Percentiles rank a stretch among this genome's conserved stretches.
Evolutionary conservation across 2,329 filamentous ascomycete species (phyloP).

Genomic region (Trematosphaeria pertusa): DNA sequence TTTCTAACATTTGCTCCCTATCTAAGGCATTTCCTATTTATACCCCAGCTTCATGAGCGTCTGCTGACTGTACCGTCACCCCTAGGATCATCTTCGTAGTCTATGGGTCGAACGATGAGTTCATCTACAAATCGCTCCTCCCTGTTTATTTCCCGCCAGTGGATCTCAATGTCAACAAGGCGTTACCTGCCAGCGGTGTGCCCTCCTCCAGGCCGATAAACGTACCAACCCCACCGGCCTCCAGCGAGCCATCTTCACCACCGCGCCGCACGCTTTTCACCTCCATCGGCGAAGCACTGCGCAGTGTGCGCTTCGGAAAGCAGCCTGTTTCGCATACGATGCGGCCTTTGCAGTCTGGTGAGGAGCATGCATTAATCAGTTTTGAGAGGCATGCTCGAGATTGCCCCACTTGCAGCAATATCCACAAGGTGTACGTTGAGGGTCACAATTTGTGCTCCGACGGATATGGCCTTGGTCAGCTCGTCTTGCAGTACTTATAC

Average conservation of each 20-base stretch:
- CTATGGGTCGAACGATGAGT: conserved; percentile 37
- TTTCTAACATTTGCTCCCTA: too few relatives aligned
- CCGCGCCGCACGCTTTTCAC: conserved; percentile 22
- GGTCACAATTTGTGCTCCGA: conserved; percentile 25
- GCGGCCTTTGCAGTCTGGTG: conserved; percentile 11
- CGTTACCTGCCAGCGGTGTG: conserved; percentile 6
- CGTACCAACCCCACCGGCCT: neutral
- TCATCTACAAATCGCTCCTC: conserved; percentile 39
- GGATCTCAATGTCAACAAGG: conserved; percentile 20
- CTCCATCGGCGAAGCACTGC: conserved; percentile 31
- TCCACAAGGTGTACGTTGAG: conserved; percentile 27
- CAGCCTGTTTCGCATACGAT: conserved; percentile 12
- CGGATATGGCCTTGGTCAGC: conserved; percentile 30
- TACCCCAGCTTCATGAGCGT: too few relatives aligned
- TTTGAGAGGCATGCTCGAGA: conserved; percentile 37
- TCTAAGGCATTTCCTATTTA: too few relatives aligned
- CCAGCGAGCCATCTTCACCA: conserved; percentile 7
- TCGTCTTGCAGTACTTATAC: conserved; percentile 26
- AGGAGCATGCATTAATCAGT: conserved; percentile 22
- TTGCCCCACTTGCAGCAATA: conserved; percentile 29
- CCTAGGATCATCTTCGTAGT: conserved; percentile 37
- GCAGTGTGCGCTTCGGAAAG: conserved; percentile 30
- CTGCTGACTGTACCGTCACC: too few relatives aligned
- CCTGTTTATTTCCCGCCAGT: conserved; percentile 41
- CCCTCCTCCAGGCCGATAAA: neutral